These are phyloP conservation scores for Pelargonium nanum DNA, from an alignment of 345 rosid species.

Conservation along the genomic window DNA sequence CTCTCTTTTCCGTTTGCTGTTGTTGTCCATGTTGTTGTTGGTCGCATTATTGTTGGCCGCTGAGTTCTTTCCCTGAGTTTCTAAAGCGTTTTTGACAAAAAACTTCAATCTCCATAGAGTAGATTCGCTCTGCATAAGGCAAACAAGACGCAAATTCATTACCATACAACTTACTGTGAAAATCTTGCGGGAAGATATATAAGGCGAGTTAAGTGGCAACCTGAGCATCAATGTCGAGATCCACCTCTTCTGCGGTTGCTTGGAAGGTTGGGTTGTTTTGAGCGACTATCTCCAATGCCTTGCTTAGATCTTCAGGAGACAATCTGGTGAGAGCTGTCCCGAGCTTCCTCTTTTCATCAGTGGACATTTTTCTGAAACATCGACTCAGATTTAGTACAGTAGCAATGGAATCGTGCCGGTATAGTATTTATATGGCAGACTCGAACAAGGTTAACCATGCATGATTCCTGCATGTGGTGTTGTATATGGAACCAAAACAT, in stretches of 20 bases:
- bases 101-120: constrained; percentile 16
- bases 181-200: not conserved
- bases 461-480: too few relatives aligned
- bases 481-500: too few relatives aligned
- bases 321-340: constrained; percentile 44
- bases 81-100: constrained; percentile 10
- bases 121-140: constrained; percentile 12
- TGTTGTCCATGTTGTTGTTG: constrained; percentile 6
- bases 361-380: constrained; percentile 47
- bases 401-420: not conserved
- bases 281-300: constrained; percentile 67
- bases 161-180: not conserved
- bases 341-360: constrained; percentile 59
- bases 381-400: not conserved
- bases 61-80: constrained; percentile 8
- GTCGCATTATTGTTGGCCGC: not conserved
- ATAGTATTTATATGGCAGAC: too few relatives aligned
- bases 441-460: too few relatives aligned
- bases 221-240: constrained; percentile 72
- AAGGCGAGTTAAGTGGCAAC: constrained; percentile 14
- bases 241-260: constrained; percentile 51
- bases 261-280: constrained; percentile 49
- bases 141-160: not conserved
- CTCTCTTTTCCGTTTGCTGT: constrained; percentile 36
- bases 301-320: constrained; percentile 59